Percentiles rank a stretch among this genome's conserved stretches.
These are phyloP conservation scores for Lasiosphaeriaceae sp. DNA, from an alignment of 495 filamentous ascomycete species.

Conservation along the genomic window DNA sequence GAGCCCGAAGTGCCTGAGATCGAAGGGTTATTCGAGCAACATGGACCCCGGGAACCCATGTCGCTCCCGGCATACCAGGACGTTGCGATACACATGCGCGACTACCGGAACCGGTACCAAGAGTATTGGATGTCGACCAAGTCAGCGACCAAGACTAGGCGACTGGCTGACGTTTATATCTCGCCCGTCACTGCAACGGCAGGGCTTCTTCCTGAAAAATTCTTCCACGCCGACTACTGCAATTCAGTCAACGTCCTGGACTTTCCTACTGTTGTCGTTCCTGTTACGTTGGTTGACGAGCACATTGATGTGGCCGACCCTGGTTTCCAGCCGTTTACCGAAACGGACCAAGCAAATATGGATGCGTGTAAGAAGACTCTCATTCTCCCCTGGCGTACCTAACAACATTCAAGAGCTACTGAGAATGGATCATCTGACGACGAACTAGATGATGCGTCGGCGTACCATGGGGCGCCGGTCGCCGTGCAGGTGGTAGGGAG, in stretches of 20 bases:
- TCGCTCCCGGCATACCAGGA: slow-evolving; percentile 35
- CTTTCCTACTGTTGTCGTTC: slow-evolving; percentile 37
- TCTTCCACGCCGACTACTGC: slow-evolving; percentile 28
- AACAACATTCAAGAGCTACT: too few species aligned
- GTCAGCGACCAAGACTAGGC: background rate
- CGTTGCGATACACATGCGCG: slow-evolving; percentile 11
- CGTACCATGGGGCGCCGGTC: slow-evolving; percentile 33
- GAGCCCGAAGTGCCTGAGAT: slow-evolving; percentile 36
- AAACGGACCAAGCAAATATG: slow-evolving; percentile 7
- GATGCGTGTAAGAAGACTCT: slow-evolving; percentile 4
- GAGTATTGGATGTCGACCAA: slow-evolving; percentile 11
- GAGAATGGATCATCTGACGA: background rate
- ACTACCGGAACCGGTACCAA: slow-evolving; percentile 9
- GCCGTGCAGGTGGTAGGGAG: slow-evolving; percentile 35
- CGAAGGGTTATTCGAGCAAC: slow-evolving; percentile 16
- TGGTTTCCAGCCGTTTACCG: slow-evolving; percentile 2
- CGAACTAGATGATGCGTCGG: slow-evolving; percentile 31
- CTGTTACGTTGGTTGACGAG: slow-evolving; percentile 39
- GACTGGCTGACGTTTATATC: slow-evolving; percentile 27
- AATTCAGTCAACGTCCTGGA: slow-evolving; percentile 38
- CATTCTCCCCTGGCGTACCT: background rate
- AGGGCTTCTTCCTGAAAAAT: slow-evolving; percentile 31
- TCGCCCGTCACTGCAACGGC: slow-evolving; percentile 37
- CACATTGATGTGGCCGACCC: slow-evolving; percentile 18
- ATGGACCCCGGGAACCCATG: slow-evolving; percentile 28